Evolutionary conservation across 108 stramenopile species (phyloP).

Genomic region (Nannochloropsis salina): DNA sequence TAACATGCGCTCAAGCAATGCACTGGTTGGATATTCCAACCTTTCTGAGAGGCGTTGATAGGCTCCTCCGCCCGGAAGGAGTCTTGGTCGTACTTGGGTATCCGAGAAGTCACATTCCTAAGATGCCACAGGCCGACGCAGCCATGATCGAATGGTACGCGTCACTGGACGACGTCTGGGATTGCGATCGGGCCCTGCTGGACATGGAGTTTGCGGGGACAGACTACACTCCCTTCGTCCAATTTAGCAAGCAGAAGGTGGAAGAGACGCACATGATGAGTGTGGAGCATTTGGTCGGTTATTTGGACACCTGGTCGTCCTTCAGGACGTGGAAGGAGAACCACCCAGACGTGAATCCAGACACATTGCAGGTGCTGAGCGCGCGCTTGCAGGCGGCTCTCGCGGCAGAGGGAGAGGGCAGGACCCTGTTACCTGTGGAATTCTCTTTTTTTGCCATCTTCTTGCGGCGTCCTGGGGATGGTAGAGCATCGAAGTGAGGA

Average conservation of each 20-base stretch:
- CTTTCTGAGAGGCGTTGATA: neutral
- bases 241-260: neutral
- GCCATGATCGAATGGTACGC: conserved; percentile 11
- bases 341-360: neutral
- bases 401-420: neutral
- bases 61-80: neutral
- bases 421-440: neutral
- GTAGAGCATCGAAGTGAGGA: neutral
- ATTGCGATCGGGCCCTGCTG: neutral
- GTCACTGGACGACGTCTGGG: neutral
- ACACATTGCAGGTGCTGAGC: neutral
- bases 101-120: neutral
- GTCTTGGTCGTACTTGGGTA: neutral
- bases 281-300: neutral
- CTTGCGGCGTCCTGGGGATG: neutral
- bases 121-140: conserved; percentile 3
- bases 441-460: neutral
- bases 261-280: neutral
- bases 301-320: neutral
- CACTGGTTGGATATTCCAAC: neutral
- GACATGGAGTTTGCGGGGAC: neutral
- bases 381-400: neutral
- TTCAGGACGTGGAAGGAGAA: neutral
- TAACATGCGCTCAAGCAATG: conserved; percentile 6
- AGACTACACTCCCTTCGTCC: conserved; percentile 16